A percentile compares a stretch with the other conserved stretches of the same genome.
These are phyloP conservation scores for Camelina laxa DNA, from an alignment of 345 rosid genomes.

Conservation along the genomic window DNA sequence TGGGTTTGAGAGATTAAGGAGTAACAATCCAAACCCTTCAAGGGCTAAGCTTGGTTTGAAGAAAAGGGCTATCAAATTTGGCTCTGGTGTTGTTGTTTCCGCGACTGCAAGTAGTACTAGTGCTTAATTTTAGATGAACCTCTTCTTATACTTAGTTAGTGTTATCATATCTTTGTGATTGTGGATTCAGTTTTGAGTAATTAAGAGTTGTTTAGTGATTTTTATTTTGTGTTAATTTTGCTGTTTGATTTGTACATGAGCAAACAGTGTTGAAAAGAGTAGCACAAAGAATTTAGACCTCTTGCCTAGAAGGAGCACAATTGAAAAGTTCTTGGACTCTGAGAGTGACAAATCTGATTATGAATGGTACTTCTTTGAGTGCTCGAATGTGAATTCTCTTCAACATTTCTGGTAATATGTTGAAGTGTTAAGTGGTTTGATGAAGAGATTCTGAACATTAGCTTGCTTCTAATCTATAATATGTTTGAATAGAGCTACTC, in stretches of 20 bases:
- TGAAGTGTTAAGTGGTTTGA: too few species aligned
- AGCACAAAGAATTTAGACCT: conserved; percentile 15
- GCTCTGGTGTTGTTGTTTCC: neutral
- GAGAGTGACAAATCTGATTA: conserved; percentile 43
- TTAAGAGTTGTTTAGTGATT: conserved; percentile 1
- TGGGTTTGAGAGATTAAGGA: conserved; percentile 59
- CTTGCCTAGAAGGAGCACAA: conserved; percentile 16
- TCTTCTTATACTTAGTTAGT: too few species aligned
- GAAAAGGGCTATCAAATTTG: conserved; percentile 46
- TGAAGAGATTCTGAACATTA: too few species aligned
- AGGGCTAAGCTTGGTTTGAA: conserved; percentile 57
- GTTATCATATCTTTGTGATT: too few species aligned
- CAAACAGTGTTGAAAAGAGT: conserved; percentile 7
- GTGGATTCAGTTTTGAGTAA: neutral
- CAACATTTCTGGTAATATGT: neutral
- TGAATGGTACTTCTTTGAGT: conserved; percentile 37
- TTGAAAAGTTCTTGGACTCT: conserved; percentile 43
- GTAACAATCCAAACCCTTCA: conserved; percentile 45
- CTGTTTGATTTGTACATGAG: conserved; percentile 7
- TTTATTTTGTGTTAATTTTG: too few species aligned
- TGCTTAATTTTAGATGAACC: conserved; percentile 13
- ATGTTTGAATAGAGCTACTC: conserved; percentile 1
- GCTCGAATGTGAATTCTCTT: neutral
- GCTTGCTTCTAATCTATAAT: too few species aligned
- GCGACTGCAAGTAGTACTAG: conserved; percentile 2